Percentiles rank a stretch among this genome's conserved stretches.
Conservation (phyloP, 2,329 filamentous ascomycete genomes). For the Plenodomus biglobosus region DNA sequence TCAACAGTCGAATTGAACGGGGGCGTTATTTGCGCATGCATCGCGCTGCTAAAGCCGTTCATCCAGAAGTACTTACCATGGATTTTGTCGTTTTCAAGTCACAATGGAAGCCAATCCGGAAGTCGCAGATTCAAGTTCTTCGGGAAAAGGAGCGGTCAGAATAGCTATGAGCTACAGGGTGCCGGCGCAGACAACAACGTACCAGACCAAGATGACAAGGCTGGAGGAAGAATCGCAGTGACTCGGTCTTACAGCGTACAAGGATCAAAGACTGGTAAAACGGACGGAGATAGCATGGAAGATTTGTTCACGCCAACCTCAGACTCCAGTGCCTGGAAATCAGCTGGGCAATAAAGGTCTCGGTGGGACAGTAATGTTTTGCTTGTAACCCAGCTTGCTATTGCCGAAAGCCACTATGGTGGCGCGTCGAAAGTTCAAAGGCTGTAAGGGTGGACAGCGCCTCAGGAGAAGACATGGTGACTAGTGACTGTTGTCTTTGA, state of each 20-base stretch:
- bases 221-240: slow-evolving; percentile 8
- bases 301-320: slow-evolving; percentile 6
- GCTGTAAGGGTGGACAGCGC: not conserved
- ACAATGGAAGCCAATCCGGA: slow-evolving; percentile 6
- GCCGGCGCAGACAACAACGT: not conserved
- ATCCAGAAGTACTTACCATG: slow-evolving; percentile 15
- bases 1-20: slow-evolving; percentile 21
- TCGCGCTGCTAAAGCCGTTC: slow-evolving; percentile 20
- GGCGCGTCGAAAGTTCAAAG: not conserved
- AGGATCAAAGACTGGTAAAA: slow-evolving; percentile 4
- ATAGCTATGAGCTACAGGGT: slow-evolving; percentile 8
- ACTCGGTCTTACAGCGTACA: slow-evolving; percentile 12
- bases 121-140: slow-evolving; percentile 11
- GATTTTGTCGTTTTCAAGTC: slow-evolving; percentile 11
- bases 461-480: not conserved
- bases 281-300: slow-evolving; percentile 12
- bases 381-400: not conserved
- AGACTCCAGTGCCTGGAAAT: not conserved
- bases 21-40: slow-evolving; percentile 21
- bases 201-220: not conserved
- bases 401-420: not conserved
- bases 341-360: not conserved
- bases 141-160: slow-evolving; percentile 3
- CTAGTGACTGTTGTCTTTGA: not conserved
- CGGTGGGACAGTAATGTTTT: not conserved